Evolutionary conservation across 148 eudicot species (phyloP).

Genomic region (Diospyros kaki): DNA sequence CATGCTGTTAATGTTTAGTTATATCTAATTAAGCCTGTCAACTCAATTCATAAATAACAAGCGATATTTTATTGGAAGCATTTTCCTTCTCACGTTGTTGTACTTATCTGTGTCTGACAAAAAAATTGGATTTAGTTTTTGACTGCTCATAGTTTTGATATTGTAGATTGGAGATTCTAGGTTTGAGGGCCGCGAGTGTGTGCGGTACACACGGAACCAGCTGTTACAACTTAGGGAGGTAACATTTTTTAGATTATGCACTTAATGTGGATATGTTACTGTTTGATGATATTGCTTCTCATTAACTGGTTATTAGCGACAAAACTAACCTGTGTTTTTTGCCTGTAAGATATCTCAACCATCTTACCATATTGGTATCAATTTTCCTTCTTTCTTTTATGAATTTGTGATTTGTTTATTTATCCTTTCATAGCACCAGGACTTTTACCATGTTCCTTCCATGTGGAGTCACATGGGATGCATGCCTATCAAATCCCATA

Average conservation of each 20-base stretch:
- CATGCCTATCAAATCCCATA: neutral
- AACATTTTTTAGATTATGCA: constrained; percentile 7
- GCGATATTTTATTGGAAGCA: neutral
- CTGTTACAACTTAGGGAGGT: constrained; percentile 87
- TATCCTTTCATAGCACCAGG: neutral
- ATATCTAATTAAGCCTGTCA: neutral
- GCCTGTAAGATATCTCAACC: neutral
- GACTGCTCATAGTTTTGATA: neutral
- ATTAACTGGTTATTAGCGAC: neutral
- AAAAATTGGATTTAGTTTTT: neutral
- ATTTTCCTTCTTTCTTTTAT: neutral
- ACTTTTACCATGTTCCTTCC: neutral
- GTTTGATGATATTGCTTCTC: neutral
- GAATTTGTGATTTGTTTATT: neutral
- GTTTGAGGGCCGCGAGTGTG: constrained; percentile 72
- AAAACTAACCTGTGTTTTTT: neutral
- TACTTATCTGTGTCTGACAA: neutral
- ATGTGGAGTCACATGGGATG: neutral
- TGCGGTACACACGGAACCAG: constrained; percentile 72
- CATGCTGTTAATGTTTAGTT: neutral
- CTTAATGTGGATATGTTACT: neutral
- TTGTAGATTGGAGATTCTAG: constrained; percentile 73
- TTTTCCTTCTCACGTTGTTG: neutral
- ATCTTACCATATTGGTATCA: neutral
- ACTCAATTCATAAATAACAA: no score